Base-by-base conservation (phyloP, 805 yeast species). In the Wickerhamiella hasegawae region DNA sequence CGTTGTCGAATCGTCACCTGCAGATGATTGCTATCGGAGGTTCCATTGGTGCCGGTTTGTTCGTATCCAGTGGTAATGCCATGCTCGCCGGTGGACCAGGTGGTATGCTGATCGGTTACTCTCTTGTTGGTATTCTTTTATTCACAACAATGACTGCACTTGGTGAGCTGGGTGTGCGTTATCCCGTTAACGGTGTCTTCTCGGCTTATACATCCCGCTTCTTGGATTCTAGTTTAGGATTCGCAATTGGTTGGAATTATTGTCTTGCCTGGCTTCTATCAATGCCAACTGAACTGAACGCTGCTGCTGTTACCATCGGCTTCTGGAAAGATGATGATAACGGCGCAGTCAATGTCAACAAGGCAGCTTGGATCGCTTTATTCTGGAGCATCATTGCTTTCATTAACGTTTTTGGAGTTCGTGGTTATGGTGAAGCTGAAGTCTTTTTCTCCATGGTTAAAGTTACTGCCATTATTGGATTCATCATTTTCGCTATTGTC, bases 21-120 rank as follows among this genome's bases (percentile, higher is more conserved):
- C 71, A 74, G 40, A 69, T 79, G 76, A 76, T 78, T 45, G 76
- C 83, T 27, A 65, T 78, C 28, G 82, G 82, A 22, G 78, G 82
- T 23, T 71, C 77, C 45, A 71, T 76, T 34, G 87, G 87, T 44
- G 74, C 83, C 3, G 85, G 87, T 52, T 55, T 77, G 37, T 70
- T 78, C 43, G 73, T 78, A 33, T 83, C 84, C 45, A 61, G 73
- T 11, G 83, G 82, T 27, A 55, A 60, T 15, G 67, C 78, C 2
- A 62, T 78, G 43, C 51, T 56, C 22, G 54, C 59, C 4, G 63
- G 60, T 15, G 87, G 85, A 24, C 81, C 83, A 4, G 79, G 66
- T 4, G 68, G 70, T 34, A 45, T 68, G 25, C 55, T 77, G 32
- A 62, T 75, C 28, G 71, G 79, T 25, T 73, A 68, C 49, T 57